phyloP scores from a whole-genome alignment of 2,329 filamentous ascomycete species.

The Colletotrichum paranaense region DNA sequence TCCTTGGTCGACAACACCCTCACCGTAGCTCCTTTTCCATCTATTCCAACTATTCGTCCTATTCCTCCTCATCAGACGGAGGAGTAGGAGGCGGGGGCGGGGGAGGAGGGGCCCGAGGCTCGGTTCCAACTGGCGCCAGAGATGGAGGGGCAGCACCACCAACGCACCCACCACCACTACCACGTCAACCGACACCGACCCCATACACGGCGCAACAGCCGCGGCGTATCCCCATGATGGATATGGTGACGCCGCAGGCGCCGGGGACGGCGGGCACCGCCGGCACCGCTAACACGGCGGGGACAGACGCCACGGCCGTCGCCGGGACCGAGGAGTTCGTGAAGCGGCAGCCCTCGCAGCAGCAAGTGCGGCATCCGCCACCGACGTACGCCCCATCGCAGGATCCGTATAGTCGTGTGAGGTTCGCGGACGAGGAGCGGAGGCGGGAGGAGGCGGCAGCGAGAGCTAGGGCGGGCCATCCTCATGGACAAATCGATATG shows the following conservation, averaged over 20 bases:
- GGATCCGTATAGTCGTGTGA: constrained; percentile 21
- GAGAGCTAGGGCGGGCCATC: neutral
- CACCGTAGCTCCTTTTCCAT: constrained; percentile 14
- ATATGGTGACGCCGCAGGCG: neutral
- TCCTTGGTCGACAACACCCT: constrained; percentile 16
- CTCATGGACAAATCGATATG: constrained; percentile 14
- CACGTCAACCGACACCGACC: neutral
- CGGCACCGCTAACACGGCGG: neutral
- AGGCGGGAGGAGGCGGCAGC: neutral
- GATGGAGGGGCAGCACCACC: neutral
- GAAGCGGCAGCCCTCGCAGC: neutral
- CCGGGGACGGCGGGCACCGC: constrained; percentile 3
- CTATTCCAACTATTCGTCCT: constrained; percentile 27
- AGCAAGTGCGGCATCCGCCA: constrained; percentile 10
- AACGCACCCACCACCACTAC: neutral
- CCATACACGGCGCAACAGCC: constrained; percentile 10
- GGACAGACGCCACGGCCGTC: constrained; percentile 5
- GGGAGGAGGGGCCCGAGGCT: neutral
- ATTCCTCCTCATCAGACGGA: constrained; percentile 11
- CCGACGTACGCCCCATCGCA: constrained; percentile 20
- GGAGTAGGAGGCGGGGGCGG: neutral
- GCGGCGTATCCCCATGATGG: constrained; percentile 1
- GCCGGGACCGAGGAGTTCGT: constrained; percentile 4
- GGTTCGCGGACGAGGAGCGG: constrained; percentile 25
- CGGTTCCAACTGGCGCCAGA: neutral